Evolutionary conservation across 2,329 filamentous ascomycete species (phyloP), one percentile per base, ranked within the genome.

Genomic region (Colletotrichum caudatum): DNA sequence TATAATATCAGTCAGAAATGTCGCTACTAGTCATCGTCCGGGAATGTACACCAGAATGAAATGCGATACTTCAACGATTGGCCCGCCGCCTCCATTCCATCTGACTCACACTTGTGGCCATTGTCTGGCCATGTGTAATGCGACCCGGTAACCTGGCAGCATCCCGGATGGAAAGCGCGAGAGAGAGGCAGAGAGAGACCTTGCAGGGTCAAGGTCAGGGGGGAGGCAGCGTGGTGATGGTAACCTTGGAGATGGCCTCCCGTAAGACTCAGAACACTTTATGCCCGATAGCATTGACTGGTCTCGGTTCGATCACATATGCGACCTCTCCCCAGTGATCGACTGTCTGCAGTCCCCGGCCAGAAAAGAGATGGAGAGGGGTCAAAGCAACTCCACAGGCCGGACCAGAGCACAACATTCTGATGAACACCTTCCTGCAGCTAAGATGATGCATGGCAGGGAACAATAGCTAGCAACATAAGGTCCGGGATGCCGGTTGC

Each of bases 381-480:
- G 39, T 26, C 65, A 60, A 26, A 41, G 65, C 58, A 44, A 59
- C 69, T 68, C 65, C 65, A 71, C 64, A 64, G 65, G 62, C 66
- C 23, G 26, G 37, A 53, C 53, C n/a, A 59, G 66, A 59, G 59
- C 58, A 41, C 64, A 67, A 44, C 68, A 67, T 65, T 67, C 50
- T 39, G 54, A 44, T 51, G 51, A 62, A 58, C 51, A 53, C 26
- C 56, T 46, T 33, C 26, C 26, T 58, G 29, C 56, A 26, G 56
- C 23, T 46, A 37, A 44, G 33, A 58, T 61, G 33, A 58, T 61
- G 26, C 18, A 33, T 26, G 29, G 41, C 39, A 39, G 20, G 60
- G 48, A 54, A 44, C 35, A 8, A 59, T 44, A 44, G 44, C 39
- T 69, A 68, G 69, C 65, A 59, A 71, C 69, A 60, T 92, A 61